These are phyloP conservation scores for Parsonsia alboflavescens DNA, from an alignment of 257 asterid genomes.

Conservation along the genomic window DNA sequence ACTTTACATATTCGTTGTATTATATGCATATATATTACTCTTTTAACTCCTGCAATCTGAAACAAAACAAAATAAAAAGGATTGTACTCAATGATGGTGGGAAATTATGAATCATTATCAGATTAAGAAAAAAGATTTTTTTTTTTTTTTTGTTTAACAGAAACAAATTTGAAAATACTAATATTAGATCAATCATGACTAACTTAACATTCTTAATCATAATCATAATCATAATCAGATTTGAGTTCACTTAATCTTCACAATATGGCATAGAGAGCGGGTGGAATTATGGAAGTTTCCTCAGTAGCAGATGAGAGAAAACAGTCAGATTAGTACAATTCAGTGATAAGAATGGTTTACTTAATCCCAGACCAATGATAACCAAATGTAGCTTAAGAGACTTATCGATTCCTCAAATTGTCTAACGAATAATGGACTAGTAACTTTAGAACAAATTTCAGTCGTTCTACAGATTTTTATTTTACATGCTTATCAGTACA, in stretches of 20 bases:
- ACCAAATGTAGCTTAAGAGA: neutral
- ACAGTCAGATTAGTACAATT: neutral
- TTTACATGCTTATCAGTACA: too few species aligned
- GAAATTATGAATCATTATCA: neutral
- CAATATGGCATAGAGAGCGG: neutral
- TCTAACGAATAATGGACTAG: neutral
- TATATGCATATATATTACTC: neutral
- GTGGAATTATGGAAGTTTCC: neutral
- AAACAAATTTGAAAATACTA: too few species aligned
- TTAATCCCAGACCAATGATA: neutral
- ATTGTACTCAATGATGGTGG: conserved; percentile 27
- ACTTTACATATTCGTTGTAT: conserved; percentile 23
- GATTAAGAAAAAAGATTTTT: neutral
- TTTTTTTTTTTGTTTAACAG: neutral
- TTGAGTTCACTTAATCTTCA: too few species aligned
- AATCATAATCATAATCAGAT: too few species aligned
- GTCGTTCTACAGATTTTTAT: too few species aligned
- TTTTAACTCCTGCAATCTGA: conserved; percentile 19
- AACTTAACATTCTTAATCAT: too few species aligned
- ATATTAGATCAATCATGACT: too few species aligned
- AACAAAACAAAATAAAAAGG: conserved; percentile 20
- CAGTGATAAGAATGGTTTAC: neutral
- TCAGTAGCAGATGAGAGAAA: neutral
- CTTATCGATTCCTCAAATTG: neutral
- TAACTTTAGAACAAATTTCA: too few species aligned